Conservation (phyloP, 169 alveolate genomes). For the Toxoplasma gondii region DNA sequence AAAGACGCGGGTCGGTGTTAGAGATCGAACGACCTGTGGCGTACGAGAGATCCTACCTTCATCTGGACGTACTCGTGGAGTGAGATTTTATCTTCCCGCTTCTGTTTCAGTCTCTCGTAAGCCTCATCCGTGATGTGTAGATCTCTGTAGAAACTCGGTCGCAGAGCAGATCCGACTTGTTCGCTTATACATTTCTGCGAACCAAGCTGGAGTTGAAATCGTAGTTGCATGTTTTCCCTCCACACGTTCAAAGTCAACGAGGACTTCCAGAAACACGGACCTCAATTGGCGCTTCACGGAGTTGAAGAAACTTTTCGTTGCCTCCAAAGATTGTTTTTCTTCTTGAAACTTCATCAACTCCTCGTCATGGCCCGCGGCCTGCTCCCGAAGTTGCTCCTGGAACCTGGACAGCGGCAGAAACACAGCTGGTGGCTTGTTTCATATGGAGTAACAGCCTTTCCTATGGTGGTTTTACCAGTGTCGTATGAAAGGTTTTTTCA, state of each 20-base stretch:
- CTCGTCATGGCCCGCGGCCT: background rate
- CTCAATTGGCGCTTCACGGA: background rate
- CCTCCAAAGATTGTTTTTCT: background rate
- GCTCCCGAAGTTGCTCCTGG: background rate
- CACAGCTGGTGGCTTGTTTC: background rate
- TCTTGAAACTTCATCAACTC: background rate
- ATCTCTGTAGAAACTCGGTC: background rate
- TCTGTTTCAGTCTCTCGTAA: background rate
- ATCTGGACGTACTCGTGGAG: background rate
- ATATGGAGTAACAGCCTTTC: background rate
- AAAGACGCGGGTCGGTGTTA: too few species aligned
- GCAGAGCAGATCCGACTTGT: too few species aligned
- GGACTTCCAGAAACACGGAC: background rate
- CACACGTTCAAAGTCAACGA: too few species aligned
- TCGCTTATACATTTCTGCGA: too few species aligned
- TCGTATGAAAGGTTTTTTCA: background rate
- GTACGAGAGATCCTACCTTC: background rate
- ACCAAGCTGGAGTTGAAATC: too few species aligned
- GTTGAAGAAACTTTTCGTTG: constrained; percentile 12
- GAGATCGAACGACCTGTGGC: too few species aligned
- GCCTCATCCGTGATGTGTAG: background rate
- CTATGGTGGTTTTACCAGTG: background rate
- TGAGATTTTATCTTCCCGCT: constrained; percentile 15
- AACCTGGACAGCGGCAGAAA: background rate
- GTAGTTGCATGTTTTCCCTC: too few species aligned